Evolutionary conservation across 2,329 filamentous ascomycete genomes (phyloP).

Genomic region (Arthrobotrys megalospora): DNA sequence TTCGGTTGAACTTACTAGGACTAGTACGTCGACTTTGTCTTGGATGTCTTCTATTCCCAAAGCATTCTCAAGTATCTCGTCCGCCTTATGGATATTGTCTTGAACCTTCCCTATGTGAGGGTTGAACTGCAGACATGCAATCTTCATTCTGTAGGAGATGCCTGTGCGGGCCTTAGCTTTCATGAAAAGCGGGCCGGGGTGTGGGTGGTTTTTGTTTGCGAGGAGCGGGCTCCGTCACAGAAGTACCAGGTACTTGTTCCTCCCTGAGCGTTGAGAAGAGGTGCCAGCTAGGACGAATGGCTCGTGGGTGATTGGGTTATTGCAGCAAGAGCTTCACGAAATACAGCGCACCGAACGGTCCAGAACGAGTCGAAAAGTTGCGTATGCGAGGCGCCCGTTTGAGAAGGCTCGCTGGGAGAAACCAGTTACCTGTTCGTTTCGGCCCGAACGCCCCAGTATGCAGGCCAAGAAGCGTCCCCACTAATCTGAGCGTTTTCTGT

Average conservation of each 20-base stretch:
- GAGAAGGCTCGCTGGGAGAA: slow-evolving; percentile 44
- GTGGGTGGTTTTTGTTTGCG: slow-evolving; percentile 6
- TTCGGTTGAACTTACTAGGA: slow-evolving; percentile 81
- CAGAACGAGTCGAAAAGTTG: slow-evolving; percentile 35
- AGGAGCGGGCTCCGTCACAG: slow-evolving; percentile 25
- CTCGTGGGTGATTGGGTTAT: slow-evolving; percentile 35
- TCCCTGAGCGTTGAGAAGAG: slow-evolving; percentile 4
- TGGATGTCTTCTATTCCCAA: slow-evolving; percentile 70
- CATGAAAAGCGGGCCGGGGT: slow-evolving; percentile 28
- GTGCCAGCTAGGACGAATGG: slow-evolving; percentile 16
- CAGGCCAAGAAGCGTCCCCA: slow-evolving; percentile 56
- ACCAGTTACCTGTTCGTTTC: slow-evolving; percentile 56
- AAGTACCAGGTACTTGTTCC: slow-evolving; percentile 56
- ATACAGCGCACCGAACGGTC: slow-evolving; percentile 50
- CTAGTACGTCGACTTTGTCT: slow-evolving; percentile 81
- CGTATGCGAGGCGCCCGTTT: slow-evolving; percentile 41
- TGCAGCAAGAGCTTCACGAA: slow-evolving; percentile 23
- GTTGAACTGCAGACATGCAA: slow-evolving; percentile 77
- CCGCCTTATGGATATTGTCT: slow-evolving; percentile 79
- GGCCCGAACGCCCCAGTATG: slow-evolving; percentile 53
- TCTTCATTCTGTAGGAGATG: slow-evolving; percentile 52
- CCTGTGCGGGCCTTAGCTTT: slow-evolving; percentile 47
- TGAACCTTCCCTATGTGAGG: slow-evolving; percentile 79
- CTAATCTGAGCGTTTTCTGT: slow-evolving; percentile 54
- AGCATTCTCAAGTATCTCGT: slow-evolving; percentile 74